Conservation (phyloP, 2,329 filamentous ascomycete species). For the Pseudophaeomoniella oleicola region DNA sequence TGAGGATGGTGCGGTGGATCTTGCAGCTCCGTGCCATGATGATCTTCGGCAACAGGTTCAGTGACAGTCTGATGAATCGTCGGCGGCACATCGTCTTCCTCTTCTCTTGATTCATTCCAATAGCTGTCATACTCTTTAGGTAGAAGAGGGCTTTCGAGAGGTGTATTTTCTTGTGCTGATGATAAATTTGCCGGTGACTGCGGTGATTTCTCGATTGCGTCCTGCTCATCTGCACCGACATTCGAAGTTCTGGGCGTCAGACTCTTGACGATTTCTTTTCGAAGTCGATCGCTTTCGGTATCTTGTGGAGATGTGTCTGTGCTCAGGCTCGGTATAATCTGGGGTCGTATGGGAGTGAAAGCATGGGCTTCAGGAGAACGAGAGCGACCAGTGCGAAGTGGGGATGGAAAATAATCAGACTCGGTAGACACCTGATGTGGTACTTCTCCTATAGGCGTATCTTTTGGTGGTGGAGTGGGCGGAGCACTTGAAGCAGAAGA, state of each 20-base stretch:
- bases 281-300: constrained; percentile 27
- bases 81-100: neutral
- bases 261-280: constrained; percentile 33
- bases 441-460: neutral
- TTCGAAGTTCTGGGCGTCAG: constrained; percentile 19
- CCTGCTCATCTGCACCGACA: constrained; percentile 3
- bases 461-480: constrained; percentile 3
- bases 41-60: neutral
- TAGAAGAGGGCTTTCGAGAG: constrained; percentile 16
- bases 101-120: constrained; percentile 15
- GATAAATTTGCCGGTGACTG: constrained; percentile 14
- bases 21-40: neutral
- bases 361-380: constrained; percentile 2
- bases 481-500: constrained; percentile 2
- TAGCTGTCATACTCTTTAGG: constrained; percentile 23
- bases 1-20: neutral
- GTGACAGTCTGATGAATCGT: neutral
- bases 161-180: constrained; percentile 5
- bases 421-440: neutral
- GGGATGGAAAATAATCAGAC: constrained; percentile 8
- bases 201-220: constrained; percentile 8
- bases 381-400: constrained; percentile 8
- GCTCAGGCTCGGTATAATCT: constrained; percentile 18
- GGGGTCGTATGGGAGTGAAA: constrained; percentile 12
- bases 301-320: constrained; percentile 22